A percentile compares a stretch with the other conserved stretches of the same genome.
phyloP scores from a whole-genome alignment of 2,329 filamentous ascomycete genomes.

The Gyromitra esculenta region DNA sequence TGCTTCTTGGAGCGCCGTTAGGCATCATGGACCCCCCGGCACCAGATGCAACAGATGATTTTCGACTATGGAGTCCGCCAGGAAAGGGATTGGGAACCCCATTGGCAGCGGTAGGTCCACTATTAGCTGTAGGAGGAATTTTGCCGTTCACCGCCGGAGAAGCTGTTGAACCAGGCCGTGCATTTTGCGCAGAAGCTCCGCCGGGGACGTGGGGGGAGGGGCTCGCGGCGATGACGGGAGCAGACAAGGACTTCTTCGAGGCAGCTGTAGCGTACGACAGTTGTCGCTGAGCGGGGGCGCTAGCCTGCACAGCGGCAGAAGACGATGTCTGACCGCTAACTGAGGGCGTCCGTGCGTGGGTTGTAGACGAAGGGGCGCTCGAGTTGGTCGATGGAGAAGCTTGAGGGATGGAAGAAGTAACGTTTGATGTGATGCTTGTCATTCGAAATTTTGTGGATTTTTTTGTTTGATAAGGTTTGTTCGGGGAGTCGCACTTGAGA shows the following conservation, averaged over 20 bases:
- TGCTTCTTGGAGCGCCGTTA: slow-evolving; percentile 76
- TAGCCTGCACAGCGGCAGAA: slow-evolving; percentile 66
- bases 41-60: slow-evolving; percentile 90
- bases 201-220: slow-evolving; percentile 48
- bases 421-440: slow-evolving; percentile 65
- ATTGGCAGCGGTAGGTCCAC: slow-evolving; percentile 73
- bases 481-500: slow-evolving; percentile 47
- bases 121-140: slow-evolving; percentile 75
- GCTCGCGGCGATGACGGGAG: slow-evolving; percentile 62
- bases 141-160: slow-evolving; percentile 84
- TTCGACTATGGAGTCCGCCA: slow-evolving; percentile 78
- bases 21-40: slow-evolving; percentile 75
- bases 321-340: slow-evolving; percentile 65
- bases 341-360: slow-evolving; percentile 63
- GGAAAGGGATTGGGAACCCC: slow-evolving; percentile 65
- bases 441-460: slow-evolving; percentile 65
- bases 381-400: slow-evolving; percentile 65
- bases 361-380: slow-evolving; percentile 63
- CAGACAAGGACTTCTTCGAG: slow-evolving; percentile 61
- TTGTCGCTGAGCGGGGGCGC: slow-evolving; percentile 65
- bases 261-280: slow-evolving; percentile 70
- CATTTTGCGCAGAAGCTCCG: slow-evolving; percentile 60
- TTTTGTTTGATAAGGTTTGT: slow-evolving; percentile 54
- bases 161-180: slow-evolving; percentile 67
- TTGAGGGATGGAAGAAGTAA: slow-evolving; percentile 59